phyloP scores from a whole-genome alignment of 148 eudicot genomes.

The Chenopodium berlandieri region DNA sequence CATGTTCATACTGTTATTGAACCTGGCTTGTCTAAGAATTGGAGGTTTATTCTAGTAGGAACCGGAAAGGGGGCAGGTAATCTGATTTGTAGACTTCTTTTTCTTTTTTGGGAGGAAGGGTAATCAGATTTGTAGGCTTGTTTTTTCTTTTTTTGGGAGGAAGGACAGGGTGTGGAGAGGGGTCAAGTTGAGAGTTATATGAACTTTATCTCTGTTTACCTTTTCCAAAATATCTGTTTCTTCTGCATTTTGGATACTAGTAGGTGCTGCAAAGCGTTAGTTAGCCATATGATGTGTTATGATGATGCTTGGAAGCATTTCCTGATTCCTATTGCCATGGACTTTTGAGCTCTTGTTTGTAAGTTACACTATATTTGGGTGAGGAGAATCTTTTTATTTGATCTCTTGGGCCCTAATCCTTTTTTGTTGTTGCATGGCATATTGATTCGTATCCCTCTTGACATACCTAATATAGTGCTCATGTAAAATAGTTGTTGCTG shows the following conservation, averaged over 20 bases:
- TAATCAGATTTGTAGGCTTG: no score
- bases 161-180: no score
- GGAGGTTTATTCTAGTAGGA: neutral
- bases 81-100: neutral
- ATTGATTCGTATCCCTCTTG: neutral
- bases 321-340: neutral
- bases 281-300: neutral
- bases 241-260: neutral
- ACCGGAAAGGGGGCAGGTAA: neutral
- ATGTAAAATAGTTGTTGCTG: neutral
- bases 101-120: no score
- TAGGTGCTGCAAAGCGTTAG: constrained; percentile 1
- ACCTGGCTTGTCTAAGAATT: neutral
- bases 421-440: neutral
- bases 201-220: neutral
- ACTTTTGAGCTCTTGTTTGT: neutral
- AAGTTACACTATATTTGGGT: neutral
- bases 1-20: no score
- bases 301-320: neutral
- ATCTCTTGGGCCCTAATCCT: neutral
- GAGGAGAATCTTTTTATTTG: neutral
- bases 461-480: neutral
- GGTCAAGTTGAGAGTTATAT: no score
- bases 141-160: no score
- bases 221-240: neutral